Evolutionary conservation across 78 protist species (phyloP), one percentile per base, ranked within the genome.

Genomic region (Fonticula alba): DNA sequence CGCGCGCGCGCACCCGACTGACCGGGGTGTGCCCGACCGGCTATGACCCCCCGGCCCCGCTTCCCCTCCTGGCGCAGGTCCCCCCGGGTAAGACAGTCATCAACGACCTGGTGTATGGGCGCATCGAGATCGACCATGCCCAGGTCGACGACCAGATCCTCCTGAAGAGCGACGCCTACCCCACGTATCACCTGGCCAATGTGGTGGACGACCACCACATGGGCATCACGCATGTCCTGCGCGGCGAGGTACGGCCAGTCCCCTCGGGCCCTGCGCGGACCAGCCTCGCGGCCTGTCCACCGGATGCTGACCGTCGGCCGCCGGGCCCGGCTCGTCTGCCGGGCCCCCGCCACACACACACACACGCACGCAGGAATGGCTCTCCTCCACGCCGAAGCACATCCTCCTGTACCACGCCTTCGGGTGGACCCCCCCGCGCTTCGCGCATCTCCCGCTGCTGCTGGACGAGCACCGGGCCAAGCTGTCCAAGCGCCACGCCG

Each of bases 121-220:
- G n/a, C 1, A 73, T 82, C 32, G n/a, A 43, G 52, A 58, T 74
- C 43, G 27, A 24, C 24, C 69, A 78, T 62, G 61, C 51, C 32
- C 36, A 24, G 11, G 49, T 80, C 6, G 90, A 80, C 55, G 90
- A 84, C 54, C 81, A 78, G 60, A 58, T 51, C 13, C 66, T 84
- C 24, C 26, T 84, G 64, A 80, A 84, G 55, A 58, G 76, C 1
- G 91, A 85, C 56, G 86, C 84, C 6, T 71, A 50, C 62, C 91
- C 91, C 62, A 85, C 91, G 19, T 85, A 85, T 46, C 91, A 85
- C 63, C 72, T 85, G 43, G 91, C 91, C 51, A 73, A 73, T 26
- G 91, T 85, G 0, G 84, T 85, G 9, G 91, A 85, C 54, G 91
- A 85, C 69, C 77, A 75, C 46, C 46, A 55, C 5, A 85, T 85